Evolutionary conservation across 805 yeast species (phyloP).

Genomic region (Kurtzmaniella fragi): DNA sequence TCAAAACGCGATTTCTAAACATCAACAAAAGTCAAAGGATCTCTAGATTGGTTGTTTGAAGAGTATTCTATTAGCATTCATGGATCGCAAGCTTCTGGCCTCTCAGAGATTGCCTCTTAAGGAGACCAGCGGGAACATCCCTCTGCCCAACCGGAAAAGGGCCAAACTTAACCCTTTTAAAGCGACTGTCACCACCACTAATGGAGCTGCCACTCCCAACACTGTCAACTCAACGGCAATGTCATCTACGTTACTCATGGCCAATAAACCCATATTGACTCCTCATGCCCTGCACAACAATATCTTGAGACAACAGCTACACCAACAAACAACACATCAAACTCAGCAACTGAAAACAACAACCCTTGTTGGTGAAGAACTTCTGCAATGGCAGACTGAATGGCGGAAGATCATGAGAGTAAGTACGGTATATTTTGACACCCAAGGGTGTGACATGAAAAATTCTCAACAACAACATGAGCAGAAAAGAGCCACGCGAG

Average conservation of each 20-base stretch:
- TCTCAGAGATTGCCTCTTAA: constrained; percentile 30
- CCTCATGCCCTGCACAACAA: not conserved
- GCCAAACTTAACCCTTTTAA: constrained; percentile 13
- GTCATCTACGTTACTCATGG: not conserved
- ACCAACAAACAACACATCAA: not conserved
- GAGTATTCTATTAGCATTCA: too few species aligned
- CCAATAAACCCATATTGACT: not conserved
- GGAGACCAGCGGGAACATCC: constrained; percentile 36
- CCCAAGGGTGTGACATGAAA: constrained; percentile 36
- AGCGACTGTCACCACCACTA: not conserved
- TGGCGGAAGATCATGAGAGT: constrained; percentile 61
- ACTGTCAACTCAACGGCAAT: not conserved
- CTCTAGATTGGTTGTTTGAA: too few species aligned
- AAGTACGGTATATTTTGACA: constrained; percentile 59
- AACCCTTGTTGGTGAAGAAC: constrained; percentile 40
- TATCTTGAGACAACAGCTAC: not conserved
- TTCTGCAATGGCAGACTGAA: constrained; percentile 57
- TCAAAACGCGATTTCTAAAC: too few species aligned
- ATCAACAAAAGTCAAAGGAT: too few species aligned
- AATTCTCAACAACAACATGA: constrained; percentile 32
- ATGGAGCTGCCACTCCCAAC: not conserved
- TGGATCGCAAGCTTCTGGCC: too few species aligned
- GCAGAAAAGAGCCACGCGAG: constrained; percentile 37
- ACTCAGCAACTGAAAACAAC: constrained; percentile 4
- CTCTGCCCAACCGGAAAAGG: constrained; percentile 31